A percentile compares a stretch with the other conserved stretches of the same genome.
These are phyloP conservation scores for Backusella morwellensis DNA, from an alignment of 192 early-diverging fungal genomes.

Conservation along the genomic window DNA sequence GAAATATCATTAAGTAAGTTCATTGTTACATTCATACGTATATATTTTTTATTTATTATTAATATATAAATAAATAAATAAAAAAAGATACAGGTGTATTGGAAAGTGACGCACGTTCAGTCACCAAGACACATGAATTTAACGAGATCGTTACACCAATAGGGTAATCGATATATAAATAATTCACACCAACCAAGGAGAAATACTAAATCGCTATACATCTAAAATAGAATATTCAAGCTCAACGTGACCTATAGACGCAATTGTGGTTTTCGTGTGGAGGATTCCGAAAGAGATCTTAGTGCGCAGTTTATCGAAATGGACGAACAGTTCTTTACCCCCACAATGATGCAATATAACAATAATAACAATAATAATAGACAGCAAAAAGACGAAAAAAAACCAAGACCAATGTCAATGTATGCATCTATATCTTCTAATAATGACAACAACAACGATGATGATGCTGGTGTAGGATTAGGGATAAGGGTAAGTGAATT, in stretches of 20 bases:
- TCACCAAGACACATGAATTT: conserved; percentile 60
- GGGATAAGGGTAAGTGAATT: not conserved
- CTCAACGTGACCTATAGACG: conserved; percentile 68
- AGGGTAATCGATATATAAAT: conserved; percentile 46
- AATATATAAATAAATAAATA: not conserved
- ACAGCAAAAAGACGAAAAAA: not conserved
- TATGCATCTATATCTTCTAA: not conserved
- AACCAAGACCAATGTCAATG: conserved; percentile 6
- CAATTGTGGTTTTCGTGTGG: conserved; percentile 65
- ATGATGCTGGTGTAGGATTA: not conserved
- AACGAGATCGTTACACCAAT: conserved; percentile 64
- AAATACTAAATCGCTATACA: not conserved
- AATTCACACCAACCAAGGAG: not conserved
- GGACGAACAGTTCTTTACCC: conserved; percentile 71
- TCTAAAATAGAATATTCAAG: conserved; percentile 52
- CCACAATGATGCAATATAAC: conserved; percentile 30
- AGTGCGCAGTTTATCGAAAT: conserved; percentile 56
- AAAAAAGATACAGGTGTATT: conserved; percentile 35
- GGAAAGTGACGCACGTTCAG: conserved; percentile 48
- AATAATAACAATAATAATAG: not conserved
- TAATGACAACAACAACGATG: not conserved
- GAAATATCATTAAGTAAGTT: conserved; percentile 72
- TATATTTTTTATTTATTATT: not conserved
- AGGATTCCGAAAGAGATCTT: conserved; percentile 53
- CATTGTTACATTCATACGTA: not conserved